Evolutionary conservation across 202 grass and related monocot species (phyloP).

Genomic region (Hordeum pubiflorum): DNA sequence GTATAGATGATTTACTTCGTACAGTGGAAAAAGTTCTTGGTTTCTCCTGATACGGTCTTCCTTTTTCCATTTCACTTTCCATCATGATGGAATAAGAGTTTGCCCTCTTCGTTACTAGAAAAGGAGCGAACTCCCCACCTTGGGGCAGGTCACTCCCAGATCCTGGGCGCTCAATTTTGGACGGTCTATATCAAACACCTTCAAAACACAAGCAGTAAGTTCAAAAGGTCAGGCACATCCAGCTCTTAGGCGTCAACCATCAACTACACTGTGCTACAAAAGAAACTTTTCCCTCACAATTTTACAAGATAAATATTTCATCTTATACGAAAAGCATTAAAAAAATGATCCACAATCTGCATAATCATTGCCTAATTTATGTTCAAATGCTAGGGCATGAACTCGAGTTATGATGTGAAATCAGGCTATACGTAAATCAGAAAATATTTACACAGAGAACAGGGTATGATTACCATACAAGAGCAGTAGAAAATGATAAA

Average conservation of each 20-base stretch:
- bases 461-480: neutral
- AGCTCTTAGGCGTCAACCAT: constrained; percentile 7
- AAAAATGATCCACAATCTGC: neutral
- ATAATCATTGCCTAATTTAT: neutral
- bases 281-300: neutral
- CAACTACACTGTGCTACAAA: neutral
- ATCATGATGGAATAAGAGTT: constrained; percentile 74
- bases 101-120: constrained; percentile 50
- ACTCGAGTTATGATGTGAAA: constrained; percentile 3
- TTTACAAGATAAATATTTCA: constrained; percentile 14
- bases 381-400: neutral
- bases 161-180: constrained; percentile 67
- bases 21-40: constrained; percentile 74
- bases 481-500: neutral
- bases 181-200: constrained; percentile 25
- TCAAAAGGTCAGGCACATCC: constrained; percentile 20
- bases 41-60: constrained; percentile 62
- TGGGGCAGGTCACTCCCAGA: constrained; percentile 78
- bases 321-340: neutral
- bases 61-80: constrained; percentile 90
- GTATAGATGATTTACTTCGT: constrained; percentile 72
- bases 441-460: neutral
- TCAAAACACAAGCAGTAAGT: neutral
- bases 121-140: constrained; percentile 78
- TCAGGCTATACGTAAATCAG: neutral